Percentiles rank a stretch among this genome's conserved stretches.
phyloP scores from a whole-genome alignment of 2,329 filamentous ascomycete genomes.

The Thermoascus crustaceus region DNA sequence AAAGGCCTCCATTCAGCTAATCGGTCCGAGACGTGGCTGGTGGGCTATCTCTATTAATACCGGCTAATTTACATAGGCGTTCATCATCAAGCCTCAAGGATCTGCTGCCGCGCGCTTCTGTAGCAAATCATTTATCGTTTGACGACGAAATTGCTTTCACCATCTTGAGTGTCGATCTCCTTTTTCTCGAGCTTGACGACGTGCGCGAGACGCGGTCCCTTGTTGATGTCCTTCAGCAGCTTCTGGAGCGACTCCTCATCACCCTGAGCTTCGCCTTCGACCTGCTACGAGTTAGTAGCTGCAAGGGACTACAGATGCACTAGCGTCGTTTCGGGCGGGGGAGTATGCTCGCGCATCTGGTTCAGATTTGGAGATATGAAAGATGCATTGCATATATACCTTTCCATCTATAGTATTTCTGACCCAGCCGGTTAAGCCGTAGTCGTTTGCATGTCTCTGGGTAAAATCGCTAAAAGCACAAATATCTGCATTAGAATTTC shows the following conservation, averaged over 20 bases:
- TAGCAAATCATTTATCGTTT: conserved; percentile 8
- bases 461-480: conserved; percentile 30
- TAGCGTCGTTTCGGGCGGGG: background rate
- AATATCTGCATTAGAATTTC: background rate
- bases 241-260: conserved; percentile 54
- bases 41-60: no score
- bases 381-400: conserved; percentile 16
- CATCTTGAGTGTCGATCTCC: conserved; percentile 56
- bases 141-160: conserved; percentile 59
- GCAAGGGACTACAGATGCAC: background rate
- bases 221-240: conserved; percentile 66
- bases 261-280: conserved; percentile 84
- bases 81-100: background rate
- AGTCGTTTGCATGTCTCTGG: conserved; percentile 33
- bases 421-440: conserved; percentile 42
- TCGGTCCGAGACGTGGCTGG: no score
- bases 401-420: conserved; percentile 40
- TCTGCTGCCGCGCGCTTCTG: background rate
- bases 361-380: background rate
- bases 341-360: no score
- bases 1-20: no score
- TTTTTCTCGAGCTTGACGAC: conserved; percentile 68
- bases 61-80: background rate
- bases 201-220: conserved; percentile 62
- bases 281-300: conserved; percentile 44